phyloP scores from a whole-genome alignment of 139 green algal genomes.

The Spirogloea muscicola region DNA sequence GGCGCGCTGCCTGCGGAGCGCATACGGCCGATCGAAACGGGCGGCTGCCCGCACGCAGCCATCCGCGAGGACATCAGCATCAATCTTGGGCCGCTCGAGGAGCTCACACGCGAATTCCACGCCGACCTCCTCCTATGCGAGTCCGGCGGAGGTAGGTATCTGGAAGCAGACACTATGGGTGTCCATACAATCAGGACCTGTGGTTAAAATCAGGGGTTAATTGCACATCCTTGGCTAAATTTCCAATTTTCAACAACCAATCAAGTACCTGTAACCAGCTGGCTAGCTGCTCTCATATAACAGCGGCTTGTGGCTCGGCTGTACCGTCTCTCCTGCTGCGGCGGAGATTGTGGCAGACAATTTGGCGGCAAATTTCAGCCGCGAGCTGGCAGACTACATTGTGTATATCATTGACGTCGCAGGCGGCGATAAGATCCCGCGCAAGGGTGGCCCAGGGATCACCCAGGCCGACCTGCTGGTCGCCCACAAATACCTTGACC shows the following conservation, averaged over 20 bases:
- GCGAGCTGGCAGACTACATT: constrained; percentile 58
- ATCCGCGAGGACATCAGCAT: constrained; percentile 57
- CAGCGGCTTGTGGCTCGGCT: too few relatives aligned
- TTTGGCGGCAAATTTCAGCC: constrained; percentile 53
- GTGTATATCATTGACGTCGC: constrained; percentile 59
- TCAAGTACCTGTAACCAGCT: too few relatives aligned
- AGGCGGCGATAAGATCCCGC: constrained; percentile 55
- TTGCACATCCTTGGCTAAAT: too few relatives aligned
- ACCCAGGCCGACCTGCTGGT: constrained; percentile 55
- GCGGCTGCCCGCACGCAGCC: constrained; percentile 55
- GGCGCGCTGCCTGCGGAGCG: constrained; percentile 48
- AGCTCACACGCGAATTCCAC: constrained; percentile 43
- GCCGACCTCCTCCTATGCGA: constrained; percentile 52
- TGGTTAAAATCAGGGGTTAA: too few relatives aligned
- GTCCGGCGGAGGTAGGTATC: constrained; percentile 40
- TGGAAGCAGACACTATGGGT: too few relatives aligned
- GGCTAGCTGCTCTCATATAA: too few relatives aligned
- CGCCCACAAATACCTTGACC: too few relatives aligned
- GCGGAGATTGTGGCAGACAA: too few relatives aligned
- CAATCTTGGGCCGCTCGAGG: constrained; percentile 51
- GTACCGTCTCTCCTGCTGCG: too few relatives aligned
- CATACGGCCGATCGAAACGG: constrained; percentile 56
- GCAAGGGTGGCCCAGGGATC: constrained; percentile 57
- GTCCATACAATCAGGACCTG: too few relatives aligned
- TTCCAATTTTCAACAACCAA: too few relatives aligned